Base-by-base conservation (phyloP, 176 grass and related monocot species). In the Dendrocalamus sinicus region DNA sequence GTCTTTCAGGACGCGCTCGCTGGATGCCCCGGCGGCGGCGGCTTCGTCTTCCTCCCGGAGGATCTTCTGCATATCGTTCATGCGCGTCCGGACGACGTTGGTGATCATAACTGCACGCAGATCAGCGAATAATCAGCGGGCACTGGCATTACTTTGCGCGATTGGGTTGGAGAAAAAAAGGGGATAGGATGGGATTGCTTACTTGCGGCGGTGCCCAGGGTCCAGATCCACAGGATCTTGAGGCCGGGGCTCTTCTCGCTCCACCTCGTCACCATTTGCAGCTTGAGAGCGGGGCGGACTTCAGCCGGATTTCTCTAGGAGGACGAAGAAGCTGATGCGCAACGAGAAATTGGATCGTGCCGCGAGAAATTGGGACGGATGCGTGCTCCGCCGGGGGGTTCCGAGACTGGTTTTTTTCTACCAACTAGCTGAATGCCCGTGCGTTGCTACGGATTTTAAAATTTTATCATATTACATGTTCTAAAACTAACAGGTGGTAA, bases 161-260 rank as follows among this genome's bases (percentile, higher is more conserved):
- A 14, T 13, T 44, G 30, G 57, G 54, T 41, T 35, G 14, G 11
- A 2, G 68, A 57, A 43, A 39, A 47, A 1, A 5, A 8, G 52
- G 52, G 23, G 44, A n/a, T 9, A 32, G 37, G 62, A 71, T 1
- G 15, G n/a, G 28, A 1, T 58, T 9, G 41, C 9, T 59, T 88
- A 98, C 96, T 92, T 35, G 81, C 90, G 44, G 93, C 93, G 12
- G 96, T 95, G 54, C 89, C 93, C 7, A 98, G 82, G 16, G 93
- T 95, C 96, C 93, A 98, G 80, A 94, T 67, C 96, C 96, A 98
- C 54, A 98, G 88, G 88, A 98, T 95, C 84, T 98, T 98, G 76
- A 98, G 88, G 4, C 91, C 96, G 3, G 96, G 88, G 64, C 89
- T 90, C 96, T 98, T 98, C 84, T 98, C 91, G 88, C 81, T 85